phyloP scores from a whole-genome alignment of 352 stramenopile genomes.

The Pythium rishiriense region DNA sequence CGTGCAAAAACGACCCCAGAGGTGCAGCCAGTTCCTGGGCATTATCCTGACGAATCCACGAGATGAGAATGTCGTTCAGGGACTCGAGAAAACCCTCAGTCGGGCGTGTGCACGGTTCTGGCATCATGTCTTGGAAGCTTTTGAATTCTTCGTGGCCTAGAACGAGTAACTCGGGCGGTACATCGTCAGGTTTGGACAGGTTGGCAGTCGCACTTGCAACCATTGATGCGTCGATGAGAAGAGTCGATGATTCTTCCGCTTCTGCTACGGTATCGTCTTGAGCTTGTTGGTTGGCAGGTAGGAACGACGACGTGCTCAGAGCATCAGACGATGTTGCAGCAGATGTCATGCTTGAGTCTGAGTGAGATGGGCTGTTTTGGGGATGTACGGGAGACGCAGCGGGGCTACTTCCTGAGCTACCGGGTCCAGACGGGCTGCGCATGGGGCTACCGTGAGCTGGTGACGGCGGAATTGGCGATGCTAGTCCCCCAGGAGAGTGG shows the following conservation, averaged over 20 bases:
- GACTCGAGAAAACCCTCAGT: conserved; percentile 78
- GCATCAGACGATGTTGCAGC: conserved; percentile 59
- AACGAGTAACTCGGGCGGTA: conserved; percentile 55
- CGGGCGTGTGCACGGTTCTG: conserved; percentile 55
- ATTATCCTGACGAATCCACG: conserved; percentile 79
- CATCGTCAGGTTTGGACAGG: conserved; percentile 35
- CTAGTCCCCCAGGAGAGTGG: conserved; percentile 37
- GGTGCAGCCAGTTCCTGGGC: conserved; percentile 59
- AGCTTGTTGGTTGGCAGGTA: conserved; percentile 61
- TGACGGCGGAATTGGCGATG: conserved; percentile 39
- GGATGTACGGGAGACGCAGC: conserved; percentile 53
- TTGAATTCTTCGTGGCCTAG: conserved; percentile 76
- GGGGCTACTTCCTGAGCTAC: conserved; percentile 35
- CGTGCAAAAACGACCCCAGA: conserved; percentile 62
- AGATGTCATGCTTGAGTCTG: conserved; percentile 54
- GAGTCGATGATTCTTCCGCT: conserved; percentile 17
- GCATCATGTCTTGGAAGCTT: conserved; percentile 73
- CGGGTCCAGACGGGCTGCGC: conserved; percentile 47
- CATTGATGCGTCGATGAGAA: conserved; percentile 28
- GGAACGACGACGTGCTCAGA: conserved; percentile 76
- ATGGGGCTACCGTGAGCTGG: conserved; percentile 51
- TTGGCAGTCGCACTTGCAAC: conserved; percentile 14
- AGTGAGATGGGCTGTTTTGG: conserved; percentile 65
- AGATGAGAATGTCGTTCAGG: conserved; percentile 83
- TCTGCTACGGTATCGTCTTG: conserved; percentile 5